phyloP scores from a whole-genome alignment of 2,329 filamentous ascomycete genomes.

The Stemphylium vesicarium region DNA sequence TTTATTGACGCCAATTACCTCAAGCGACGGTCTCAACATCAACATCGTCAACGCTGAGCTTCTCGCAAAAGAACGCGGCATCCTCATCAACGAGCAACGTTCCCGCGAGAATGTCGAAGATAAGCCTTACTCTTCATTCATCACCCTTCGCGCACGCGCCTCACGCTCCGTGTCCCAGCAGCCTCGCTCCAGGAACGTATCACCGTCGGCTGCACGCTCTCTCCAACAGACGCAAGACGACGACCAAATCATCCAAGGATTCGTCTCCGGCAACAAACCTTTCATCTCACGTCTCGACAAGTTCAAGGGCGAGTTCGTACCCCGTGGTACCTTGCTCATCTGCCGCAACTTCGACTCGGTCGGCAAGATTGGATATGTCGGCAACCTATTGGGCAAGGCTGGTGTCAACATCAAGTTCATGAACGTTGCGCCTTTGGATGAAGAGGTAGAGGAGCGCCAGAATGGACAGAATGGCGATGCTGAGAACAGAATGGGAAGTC shows the following conservation, averaged over 20 bases:
- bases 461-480: slow-evolving; percentile 17
- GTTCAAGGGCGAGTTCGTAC: slow-evolving; percentile 76
- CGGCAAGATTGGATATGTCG: slow-evolving; percentile 82
- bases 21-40: slow-evolving; percentile 69
- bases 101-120: slow-evolving; percentile 66
- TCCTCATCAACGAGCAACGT: slow-evolving; percentile 77
- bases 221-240: slow-evolving; percentile 26
- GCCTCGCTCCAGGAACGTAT: slow-evolving; percentile 37
- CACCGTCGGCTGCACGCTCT: slow-evolving; percentile 29
- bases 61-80: slow-evolving; percentile 77
- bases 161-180: slow-evolving; percentile 44
- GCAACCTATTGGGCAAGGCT: slow-evolving; percentile 70
- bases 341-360: slow-evolving; percentile 82
- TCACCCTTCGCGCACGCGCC: slow-evolving; percentile 68
- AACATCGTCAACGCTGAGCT: slow-evolving; percentile 84
- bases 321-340: slow-evolving; percentile 76
- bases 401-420: slow-evolving; percentile 82
- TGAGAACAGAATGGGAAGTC: slow-evolving; percentile 37
- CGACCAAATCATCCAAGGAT: slow-evolving; percentile 68
- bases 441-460: slow-evolving; percentile 38
- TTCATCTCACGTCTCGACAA: slow-evolving; percentile 76
- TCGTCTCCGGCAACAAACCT: slow-evolving; percentile 66
- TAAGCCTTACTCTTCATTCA: slow-evolving; percentile 70
- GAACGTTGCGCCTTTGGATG: slow-evolving; percentile 69
- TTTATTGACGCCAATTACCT: slow-evolving; percentile 71